Conservation (phyloP, 371 early-diverging fungal species). For the Circinella minor region DNA sequence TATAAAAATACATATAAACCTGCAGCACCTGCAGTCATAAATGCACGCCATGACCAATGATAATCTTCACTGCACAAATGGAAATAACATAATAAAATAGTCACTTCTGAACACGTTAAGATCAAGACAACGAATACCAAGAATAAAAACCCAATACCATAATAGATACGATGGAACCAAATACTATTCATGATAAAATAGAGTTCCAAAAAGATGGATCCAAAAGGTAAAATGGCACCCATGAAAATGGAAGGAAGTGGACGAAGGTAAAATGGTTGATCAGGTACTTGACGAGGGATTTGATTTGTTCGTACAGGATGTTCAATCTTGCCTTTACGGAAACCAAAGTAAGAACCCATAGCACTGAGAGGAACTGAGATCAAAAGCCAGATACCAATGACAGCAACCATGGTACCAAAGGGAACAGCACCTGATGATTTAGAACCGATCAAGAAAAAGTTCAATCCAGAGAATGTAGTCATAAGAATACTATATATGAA, state of each 20-base stretch:
- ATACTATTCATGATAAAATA: slow-evolving; percentile 88
- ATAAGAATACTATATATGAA: slow-evolving; percentile 60
- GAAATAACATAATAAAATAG: slow-evolving; percentile 86
- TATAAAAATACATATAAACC: slow-evolving; percentile 88
- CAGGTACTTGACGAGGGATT: slow-evolving; percentile 88
- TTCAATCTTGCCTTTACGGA: slow-evolving; percentile 79
- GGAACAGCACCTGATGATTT: slow-evolving; percentile 92
- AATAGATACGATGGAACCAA: slow-evolving; percentile 87
- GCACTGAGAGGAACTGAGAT: slow-evolving; percentile 86
- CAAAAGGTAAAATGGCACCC: slow-evolving; percentile 87
- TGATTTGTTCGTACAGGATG: slow-evolving; percentile 89
- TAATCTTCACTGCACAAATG: slow-evolving; percentile 91
- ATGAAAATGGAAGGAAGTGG: slow-evolving; percentile 72
- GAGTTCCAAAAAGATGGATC: slow-evolving; percentile 86
- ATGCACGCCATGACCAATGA: slow-evolving; percentile 93
- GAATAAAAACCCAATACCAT: slow-evolving; percentile 83
- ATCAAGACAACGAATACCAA: slow-evolving; percentile 80
- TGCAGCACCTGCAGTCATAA: slow-evolving; percentile 83
- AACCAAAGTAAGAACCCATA: slow-evolving; percentile 90
- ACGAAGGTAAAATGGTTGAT: slow-evolving; percentile 74
- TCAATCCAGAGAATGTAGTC: slow-evolving; percentile 71
- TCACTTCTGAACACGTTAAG: slow-evolving; percentile 80
- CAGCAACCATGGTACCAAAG: slow-evolving; percentile 85
- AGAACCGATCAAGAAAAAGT: slow-evolving; percentile 84
- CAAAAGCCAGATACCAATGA: slow-evolving; percentile 86